Conservation (phyloP, 2,329 filamentous ascomycete species). For the Ascochyta fabae region DNA sequence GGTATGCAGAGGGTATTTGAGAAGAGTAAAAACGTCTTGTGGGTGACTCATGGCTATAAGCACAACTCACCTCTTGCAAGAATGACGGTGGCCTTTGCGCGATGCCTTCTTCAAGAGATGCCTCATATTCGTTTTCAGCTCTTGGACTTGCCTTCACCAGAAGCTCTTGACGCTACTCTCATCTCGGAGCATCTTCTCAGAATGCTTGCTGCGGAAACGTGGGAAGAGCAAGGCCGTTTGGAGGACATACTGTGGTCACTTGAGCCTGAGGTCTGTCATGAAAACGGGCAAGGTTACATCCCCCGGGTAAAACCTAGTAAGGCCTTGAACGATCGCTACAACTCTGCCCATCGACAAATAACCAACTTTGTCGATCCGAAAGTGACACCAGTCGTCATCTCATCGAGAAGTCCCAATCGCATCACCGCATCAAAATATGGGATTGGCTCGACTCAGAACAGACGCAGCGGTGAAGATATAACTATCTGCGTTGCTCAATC, state of each 20-base stretch:
- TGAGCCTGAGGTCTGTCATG: constrained; percentile 3
- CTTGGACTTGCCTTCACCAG: constrained; percentile 5
- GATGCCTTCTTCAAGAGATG: constrained; percentile 11
- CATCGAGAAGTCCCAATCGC: not conserved
- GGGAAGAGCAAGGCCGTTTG: not conserved
- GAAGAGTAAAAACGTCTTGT: constrained; percentile 11
- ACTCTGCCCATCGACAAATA: constrained; percentile 20
- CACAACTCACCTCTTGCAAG: constrained; percentile 10
- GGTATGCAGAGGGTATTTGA: constrained; percentile 5
- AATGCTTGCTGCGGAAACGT: not conserved
- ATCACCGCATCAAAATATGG: not conserved
- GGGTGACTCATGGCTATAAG: constrained; percentile 19
- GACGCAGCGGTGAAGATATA: not conserved
- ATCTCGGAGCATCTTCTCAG: not conserved
- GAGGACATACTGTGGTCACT: not conserved
- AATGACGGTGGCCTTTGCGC: constrained; percentile 18
- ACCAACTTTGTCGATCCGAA: not conserved
- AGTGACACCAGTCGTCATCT: not conserved
- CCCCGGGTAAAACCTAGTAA: constrained; percentile 10
- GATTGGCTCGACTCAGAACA: not conserved
- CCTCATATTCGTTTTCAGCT: constrained; percentile 14
- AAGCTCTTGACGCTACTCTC: not conserved
- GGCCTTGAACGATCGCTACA: constrained; percentile 26
- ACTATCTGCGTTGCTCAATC: not conserved
- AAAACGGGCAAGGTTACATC: not conserved